Evolutionary conservation across 2,329 filamentous ascomycete species (phyloP), one percentile per base, ranked within the genome.

Genomic region (Pseudocercospora macadamiae): DNA sequence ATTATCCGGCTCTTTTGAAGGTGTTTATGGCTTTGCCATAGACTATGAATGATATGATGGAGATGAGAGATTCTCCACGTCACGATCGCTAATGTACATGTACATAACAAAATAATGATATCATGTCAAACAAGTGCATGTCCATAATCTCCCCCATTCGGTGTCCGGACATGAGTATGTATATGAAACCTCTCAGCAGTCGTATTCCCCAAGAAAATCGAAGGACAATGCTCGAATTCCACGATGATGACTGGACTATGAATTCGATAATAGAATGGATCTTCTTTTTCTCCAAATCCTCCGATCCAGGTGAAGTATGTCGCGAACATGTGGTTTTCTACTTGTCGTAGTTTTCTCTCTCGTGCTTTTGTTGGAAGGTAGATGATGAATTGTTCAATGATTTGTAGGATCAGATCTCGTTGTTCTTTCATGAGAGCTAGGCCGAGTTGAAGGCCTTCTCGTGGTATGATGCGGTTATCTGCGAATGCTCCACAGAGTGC

Each of bases 1-100:
- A 66, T 49, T 66, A 63, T 28, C 60, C 64, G 30, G 58, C 57
- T 3, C 47, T 66, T 51, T 51, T 66, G 51, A 60, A 64, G 55
- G 49, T 64, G 14, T 65, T 65, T 23, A 58, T 62, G 62, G 42
- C 42, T 1, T 12, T 47, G 42, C 42, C 42, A 26, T 45, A 45
- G n/a, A n/a, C n/a, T n/a, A n/a, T n/a, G n/a, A n/a, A n/a, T n/a
- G n/a, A n/a, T 42, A 21, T 42, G 18, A 42, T 19, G 23, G 18
- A 18, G 10, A 39, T 21, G 5, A 39, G 36, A 39, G n/a, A n/a
- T n/a, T n/a, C n/a, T n/a, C n/a, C n/a, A n/a, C n/a, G n/a, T n/a
- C n/a, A n/a, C n/a, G n/a, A n/a, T n/a, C n/a, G n/a, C n/a, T n/a
- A n/a, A n/a, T n/a, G n/a, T n/a, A n/a, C n/a, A n/a, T n/a, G n/a